phyloP scores from a whole-genome alignment of 2,329 filamentous ascomycete species.

The Fusarium liriodendri region DNA sequence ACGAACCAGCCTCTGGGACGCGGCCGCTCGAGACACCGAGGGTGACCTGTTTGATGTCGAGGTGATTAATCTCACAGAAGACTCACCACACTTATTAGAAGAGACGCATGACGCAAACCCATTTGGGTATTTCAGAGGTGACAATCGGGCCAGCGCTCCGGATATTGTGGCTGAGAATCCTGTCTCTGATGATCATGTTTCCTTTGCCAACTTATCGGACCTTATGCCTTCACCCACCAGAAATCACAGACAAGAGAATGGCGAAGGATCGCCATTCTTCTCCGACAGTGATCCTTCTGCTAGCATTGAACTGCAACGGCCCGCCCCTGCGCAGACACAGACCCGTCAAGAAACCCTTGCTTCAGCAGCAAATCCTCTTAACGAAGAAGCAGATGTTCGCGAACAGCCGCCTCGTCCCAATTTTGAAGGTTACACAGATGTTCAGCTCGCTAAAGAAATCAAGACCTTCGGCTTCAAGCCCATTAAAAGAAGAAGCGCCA shows the following conservation, averaged over 20 bases:
- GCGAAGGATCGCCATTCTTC: conserved; percentile 27
- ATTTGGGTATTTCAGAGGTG: conserved; percentile 51
- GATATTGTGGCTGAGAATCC: background rate
- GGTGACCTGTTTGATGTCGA: conserved; percentile 74
- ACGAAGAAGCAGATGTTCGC: background rate
- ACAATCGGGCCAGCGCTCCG: background rate
- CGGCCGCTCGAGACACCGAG: conserved; percentile 73
- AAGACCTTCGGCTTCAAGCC: conserved; percentile 78
- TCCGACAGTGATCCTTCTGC: conserved; percentile 37
- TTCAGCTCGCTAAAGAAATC: conserved; percentile 71
- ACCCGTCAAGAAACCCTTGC: background rate
- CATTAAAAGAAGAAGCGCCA: conserved; percentile 73
- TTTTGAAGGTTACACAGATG: conserved; percentile 71
- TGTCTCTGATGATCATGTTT: conserved; percentile 18
- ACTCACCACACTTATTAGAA: conserved; percentile 47
- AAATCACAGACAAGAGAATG: conserved; percentile 1
- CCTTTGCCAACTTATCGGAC: conserved; percentile 42
- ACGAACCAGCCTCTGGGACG: conserved; percentile 72
- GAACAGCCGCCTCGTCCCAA: conserved; percentile 57
- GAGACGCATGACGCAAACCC: conserved; percentile 47
- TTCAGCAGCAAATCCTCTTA: background rate
- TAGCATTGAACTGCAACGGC: conserved; percentile 16
- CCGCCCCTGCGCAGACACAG: background rate
- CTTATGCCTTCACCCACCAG: conserved; percentile 26
- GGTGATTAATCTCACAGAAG: conserved; percentile 67